Conservation (phyloP, 768 basidiomycete genomes). For the Nidularia pulvinata region DNA sequence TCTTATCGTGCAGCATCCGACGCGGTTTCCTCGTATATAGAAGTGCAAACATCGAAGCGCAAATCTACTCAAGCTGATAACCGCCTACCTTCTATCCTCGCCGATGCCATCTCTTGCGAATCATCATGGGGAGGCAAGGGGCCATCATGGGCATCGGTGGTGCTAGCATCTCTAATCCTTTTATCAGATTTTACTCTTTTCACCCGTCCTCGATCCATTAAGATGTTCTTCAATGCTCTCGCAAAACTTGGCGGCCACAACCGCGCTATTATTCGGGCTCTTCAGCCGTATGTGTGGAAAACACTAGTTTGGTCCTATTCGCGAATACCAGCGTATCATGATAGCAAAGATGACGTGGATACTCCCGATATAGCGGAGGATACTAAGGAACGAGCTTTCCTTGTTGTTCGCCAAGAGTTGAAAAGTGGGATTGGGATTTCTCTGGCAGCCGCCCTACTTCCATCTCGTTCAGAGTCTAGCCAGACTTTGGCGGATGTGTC, state of each 20-base stretch:
- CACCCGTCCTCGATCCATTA: conserved; percentile 29
- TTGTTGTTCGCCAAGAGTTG: conserved; percentile 45
- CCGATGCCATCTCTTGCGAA: background rate
- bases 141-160: conserved; percentile 42
- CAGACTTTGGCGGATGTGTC: conserved; percentile 18
- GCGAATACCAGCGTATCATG: conserved; percentile 24
- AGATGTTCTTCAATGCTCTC: conserved; percentile 33
- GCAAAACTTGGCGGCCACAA: conserved; percentile 26
- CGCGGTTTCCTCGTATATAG: conserved; percentile 21
- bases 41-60: conserved; percentile 12
- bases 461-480: background rate
- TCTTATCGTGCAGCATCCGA: conserved; percentile 21
- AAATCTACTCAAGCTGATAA: background rate
- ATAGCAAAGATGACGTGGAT: conserved; percentile 10
- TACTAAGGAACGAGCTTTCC: conserved; percentile 32
- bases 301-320: conserved; percentile 58
- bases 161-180: conserved; percentile 44
- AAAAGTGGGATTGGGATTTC: conserved; percentile 38
- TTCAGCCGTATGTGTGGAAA: conserved; percentile 49
- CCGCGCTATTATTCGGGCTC: conserved; percentile 26
- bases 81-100: background rate
- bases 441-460: conserved; percentile 33
- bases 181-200: conserved; percentile 45
- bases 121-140: conserved; percentile 8
- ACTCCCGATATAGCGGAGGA: conserved; percentile 3